A percentile compares a stretch with the other conserved stretches of the same genome.
phyloP scores from a whole-genome alignment of 2,329 filamentous ascomycete genomes.

The Penicillium sp. region DNA sequence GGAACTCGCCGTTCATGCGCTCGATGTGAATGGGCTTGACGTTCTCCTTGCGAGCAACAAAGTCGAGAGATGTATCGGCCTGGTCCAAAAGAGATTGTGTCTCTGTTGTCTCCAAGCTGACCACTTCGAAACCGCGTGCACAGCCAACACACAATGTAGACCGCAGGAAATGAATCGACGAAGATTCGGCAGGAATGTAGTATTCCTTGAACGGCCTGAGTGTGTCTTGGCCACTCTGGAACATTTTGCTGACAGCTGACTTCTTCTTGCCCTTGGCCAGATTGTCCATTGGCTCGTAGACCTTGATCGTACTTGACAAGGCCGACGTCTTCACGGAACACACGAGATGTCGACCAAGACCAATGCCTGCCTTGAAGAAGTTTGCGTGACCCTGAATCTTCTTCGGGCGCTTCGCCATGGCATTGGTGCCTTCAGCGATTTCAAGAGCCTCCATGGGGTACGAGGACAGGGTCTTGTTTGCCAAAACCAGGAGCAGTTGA shows the following conservation, averaged over 20 bases:
- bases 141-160: constrained; percentile 96
- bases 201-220: constrained; percentile 98
- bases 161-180: constrained; percentile 94
- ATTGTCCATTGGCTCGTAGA: constrained; percentile 96
- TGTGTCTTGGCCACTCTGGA: constrained; percentile 88
- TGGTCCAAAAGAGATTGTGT: constrained; percentile 96
- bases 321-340: constrained; percentile 95
- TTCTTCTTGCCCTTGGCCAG: constrained; percentile 94
- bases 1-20: constrained; percentile 91
- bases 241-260: constrained; percentile 92
- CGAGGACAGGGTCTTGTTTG: constrained; percentile 88
- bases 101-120: constrained; percentile 94
- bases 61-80: constrained; percentile 95
- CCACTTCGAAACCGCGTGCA: constrained; percentile 92
- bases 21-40: constrained; percentile 97
- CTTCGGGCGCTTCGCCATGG: constrained; percentile 79
- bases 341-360: constrained; percentile 87
- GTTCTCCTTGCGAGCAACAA: constrained; percentile 89
- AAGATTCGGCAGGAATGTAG: constrained; percentile 97
- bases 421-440: constrained; percentile 69
- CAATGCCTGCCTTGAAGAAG: constrained; percentile 97
- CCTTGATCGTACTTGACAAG: constrained; percentile 93
- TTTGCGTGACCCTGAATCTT: constrained; percentile 97
- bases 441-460: constrained; percentile 86
- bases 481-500: constrained; percentile 81